Conservation (phyloP, 306 rosid genomes). For the Casuarina cunninghamiana region DNA sequence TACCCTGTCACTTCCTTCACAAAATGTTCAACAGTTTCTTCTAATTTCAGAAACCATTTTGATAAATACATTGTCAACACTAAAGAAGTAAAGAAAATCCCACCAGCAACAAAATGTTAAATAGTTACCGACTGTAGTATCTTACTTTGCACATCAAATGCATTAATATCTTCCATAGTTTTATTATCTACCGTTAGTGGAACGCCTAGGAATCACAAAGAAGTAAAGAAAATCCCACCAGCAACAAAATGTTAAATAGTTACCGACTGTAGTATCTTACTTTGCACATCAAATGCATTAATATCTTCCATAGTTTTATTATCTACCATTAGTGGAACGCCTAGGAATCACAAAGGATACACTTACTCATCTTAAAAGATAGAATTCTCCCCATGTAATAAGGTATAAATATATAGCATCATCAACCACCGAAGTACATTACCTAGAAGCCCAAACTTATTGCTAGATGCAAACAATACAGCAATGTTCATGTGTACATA, state of each 20-base stretch:
- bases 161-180: not conserved
- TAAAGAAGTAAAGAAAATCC: not conserved
- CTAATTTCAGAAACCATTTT: not conserved
- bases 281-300: not conserved
- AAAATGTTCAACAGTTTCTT: not conserved
- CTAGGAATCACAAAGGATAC: not conserved
- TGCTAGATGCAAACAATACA: not conserved
- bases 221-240: not conserved
- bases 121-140: no score
- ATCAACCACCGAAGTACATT: not conserved
- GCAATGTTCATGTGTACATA: not conserved
- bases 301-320: not conserved
- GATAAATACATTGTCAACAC: not conserved
- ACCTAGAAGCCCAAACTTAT: not conserved
- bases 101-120: not conserved
- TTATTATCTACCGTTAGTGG: not conserved
- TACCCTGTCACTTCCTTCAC: not conserved
- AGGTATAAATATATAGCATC: not conserved
- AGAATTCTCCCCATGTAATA: not conserved
- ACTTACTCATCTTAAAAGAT: constrained; percentile 1
- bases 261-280: no score
- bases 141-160: not conserved
- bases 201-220: not conserved
- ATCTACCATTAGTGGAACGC: not conserved
- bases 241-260: no score